phyloP scores from a whole-genome alignment of 805 yeast species.

The Scheffersomyces coipomensis region DNA sequence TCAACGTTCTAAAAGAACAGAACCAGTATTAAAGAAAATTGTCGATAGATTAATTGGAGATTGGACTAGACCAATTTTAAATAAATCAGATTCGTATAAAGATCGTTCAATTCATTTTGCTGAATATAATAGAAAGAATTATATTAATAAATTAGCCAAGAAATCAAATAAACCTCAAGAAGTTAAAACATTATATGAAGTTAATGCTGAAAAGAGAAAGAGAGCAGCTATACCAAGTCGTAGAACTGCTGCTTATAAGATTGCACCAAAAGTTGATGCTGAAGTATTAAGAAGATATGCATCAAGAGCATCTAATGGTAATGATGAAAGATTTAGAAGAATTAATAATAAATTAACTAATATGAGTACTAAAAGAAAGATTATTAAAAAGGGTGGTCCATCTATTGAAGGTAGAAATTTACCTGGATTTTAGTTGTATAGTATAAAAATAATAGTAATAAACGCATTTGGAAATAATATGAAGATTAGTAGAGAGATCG shows the following conservation, averaged over 20 bases:
- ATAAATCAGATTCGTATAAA: constrained; percentile 90
- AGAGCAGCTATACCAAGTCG: constrained; percentile 97
- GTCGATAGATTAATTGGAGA: constrained; percentile 92
- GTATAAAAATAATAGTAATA: constrained; percentile 1
- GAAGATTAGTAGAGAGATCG: background rate
- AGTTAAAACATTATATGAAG: constrained; percentile 72
- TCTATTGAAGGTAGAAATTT: constrained; percentile 73
- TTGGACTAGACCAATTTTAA: constrained; percentile 98
- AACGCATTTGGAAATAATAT: background rate
- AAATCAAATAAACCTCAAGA: constrained; percentile 30
- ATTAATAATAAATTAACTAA: constrained; percentile 58
- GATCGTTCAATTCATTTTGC: constrained; percentile 74
- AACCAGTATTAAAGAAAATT: constrained; percentile 76
- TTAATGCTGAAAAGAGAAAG: constrained; percentile 85
- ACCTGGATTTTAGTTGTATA: constrained; percentile 12
- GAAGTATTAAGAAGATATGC: constrained; percentile 42
- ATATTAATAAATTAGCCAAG: constrained; percentile 41
- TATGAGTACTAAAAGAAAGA: constrained; percentile 48
- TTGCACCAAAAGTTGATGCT: constrained; percentile 79
- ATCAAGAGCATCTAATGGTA: constrained; percentile 42
- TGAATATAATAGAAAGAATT: constrained; percentile 62
- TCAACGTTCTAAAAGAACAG: constrained; percentile 87
- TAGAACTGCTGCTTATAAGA: constrained; percentile 81
- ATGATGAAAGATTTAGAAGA: constrained; percentile 79
- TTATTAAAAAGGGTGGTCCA: constrained; percentile 65